phyloP scores from a whole-genome alignment of 2,329 filamentous ascomycete genomes.

The Botrytis deweyae region DNA sequence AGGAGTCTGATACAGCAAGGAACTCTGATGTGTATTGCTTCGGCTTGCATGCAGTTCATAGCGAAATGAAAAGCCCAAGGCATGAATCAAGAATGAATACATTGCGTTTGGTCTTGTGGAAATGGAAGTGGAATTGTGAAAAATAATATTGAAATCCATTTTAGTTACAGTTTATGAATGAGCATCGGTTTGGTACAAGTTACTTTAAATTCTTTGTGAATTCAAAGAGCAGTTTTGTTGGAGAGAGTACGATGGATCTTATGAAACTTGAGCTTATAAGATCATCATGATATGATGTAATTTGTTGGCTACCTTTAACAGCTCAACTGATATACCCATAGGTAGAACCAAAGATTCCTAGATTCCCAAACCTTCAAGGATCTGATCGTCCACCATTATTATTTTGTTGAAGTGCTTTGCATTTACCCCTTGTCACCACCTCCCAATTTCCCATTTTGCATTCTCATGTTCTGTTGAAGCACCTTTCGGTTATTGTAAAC shows the following conservation, averaged over 20 bases:
- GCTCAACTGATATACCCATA: slow-evolving; percentile 13
- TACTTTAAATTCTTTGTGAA: slow-evolving; percentile 19
- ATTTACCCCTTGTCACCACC: not conserved
- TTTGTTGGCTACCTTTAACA: slow-evolving; percentile 1
- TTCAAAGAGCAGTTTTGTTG: not conserved
- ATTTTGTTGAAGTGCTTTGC: not conserved
- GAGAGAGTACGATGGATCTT: not conserved
- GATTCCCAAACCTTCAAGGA: not conserved
- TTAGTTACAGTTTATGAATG: slow-evolving; percentile 16
- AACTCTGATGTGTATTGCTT: slow-evolving; percentile 39
- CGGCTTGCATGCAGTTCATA: slow-evolving; percentile 39
- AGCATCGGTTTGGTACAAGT: slow-evolving; percentile 18
- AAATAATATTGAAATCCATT: slow-evolving; percentile 13
- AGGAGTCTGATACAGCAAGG: slow-evolving; percentile 36
- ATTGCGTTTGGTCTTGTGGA: slow-evolving; percentile 23
- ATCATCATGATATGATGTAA: slow-evolving; percentile 17
- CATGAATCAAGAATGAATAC: slow-evolving; percentile 30
- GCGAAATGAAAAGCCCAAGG: slow-evolving; percentile 38
- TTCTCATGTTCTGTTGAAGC: not conserved
- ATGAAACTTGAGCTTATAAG: not conserved
- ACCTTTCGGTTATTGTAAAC: not conserved
- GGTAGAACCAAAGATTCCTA: slow-evolving; percentile 8
- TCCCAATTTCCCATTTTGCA: not conserved
- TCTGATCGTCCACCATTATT: too few relatives aligned
- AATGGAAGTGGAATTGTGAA: slow-evolving; percentile 19